Evolutionary conservation across 768 basidiomycete species (phyloP), one percentile per base, ranked within the genome.

Genomic region (Xerocomellus amylosporus): DNA sequence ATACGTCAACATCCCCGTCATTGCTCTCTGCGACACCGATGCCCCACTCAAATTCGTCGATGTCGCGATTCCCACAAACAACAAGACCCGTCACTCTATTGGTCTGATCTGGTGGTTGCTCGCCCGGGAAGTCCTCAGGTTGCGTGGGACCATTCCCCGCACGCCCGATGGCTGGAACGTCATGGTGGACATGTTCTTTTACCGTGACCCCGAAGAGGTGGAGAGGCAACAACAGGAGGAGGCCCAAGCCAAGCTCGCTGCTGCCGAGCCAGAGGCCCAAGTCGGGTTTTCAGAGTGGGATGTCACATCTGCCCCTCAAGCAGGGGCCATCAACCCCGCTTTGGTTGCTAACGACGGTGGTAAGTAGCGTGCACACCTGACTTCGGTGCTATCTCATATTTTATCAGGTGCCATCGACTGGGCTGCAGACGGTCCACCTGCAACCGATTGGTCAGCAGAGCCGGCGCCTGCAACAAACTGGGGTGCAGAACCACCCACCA

Each of bases 101-200:
- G 97, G 97, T 82, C 85, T 99, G 60, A 82, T 95, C 65, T 96
- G 93, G 93, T 97, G 92, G 92, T 75, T 99, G 66, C 89, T 99
- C 63, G 90, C 91, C 70, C 90, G 97, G 65, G 97, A 99, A 72
- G 93, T 97, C 65, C 88, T 99, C 75, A 86, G 97, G 69, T 82
- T 99, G 69, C 86, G 93, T 58, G 97, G 97, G 44, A 90, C 91
- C 53, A 87, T 98, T 74, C 88, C 93, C 56, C 85, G 97, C 65
- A 88, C 92, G 39, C 73, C 84, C 58, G 94, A 96, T 59, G 91
- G 90, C 66, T 99, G 97, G 97, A 90, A 87, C 72, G 89, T 97
- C 74, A 97, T 98, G 92, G 93, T 95, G 62, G 95, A 96, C 75
- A 89, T 96, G 88, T 95, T 95, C 88, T 94, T 98, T 87, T 98